Evolutionary conservation across 179 eudicot genomes (phyloP).

Genomic region (Silene vulgaris): DNA sequence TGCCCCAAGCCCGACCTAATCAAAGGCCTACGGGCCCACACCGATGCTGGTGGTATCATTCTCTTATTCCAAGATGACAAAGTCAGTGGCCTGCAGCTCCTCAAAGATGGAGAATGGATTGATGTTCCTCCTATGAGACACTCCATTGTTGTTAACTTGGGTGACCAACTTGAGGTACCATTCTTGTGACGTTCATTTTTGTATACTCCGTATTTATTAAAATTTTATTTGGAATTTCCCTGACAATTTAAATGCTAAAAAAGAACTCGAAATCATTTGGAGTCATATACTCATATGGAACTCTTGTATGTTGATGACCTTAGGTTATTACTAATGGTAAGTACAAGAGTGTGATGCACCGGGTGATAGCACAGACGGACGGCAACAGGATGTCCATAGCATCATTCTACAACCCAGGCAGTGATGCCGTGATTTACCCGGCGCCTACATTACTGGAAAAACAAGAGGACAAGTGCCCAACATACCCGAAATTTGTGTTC

Average conservation of each 20-base stretch:
- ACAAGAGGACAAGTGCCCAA: slow-evolving; percentile 21
- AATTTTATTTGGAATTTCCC: not conserved
- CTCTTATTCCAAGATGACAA: slow-evolving; percentile 73
- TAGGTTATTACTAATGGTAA: slow-evolving; percentile 80
- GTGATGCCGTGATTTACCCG: slow-evolving; percentile 66
- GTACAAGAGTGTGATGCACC: slow-evolving; percentile 69
- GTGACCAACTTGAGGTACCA: slow-evolving; percentile 81
- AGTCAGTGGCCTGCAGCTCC: slow-evolving; percentile 71
- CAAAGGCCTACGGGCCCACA: slow-evolving; percentile 80
- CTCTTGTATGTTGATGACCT: not conserved
- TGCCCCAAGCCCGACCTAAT: slow-evolving; percentile 70
- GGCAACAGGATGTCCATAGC: slow-evolving; percentile 76
- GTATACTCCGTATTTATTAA: not conserved
- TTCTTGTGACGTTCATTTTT: not conserved
- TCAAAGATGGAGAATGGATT: slow-evolving; percentile 67
- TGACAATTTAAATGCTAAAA: too few species aligned
- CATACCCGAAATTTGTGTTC: slow-evolving; percentile 63
- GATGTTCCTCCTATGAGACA: slow-evolving; percentile 79
- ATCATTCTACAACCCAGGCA: slow-evolving; percentile 72
- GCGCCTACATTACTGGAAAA: slow-evolving; percentile 42
- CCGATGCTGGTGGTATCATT: slow-evolving; percentile 78
- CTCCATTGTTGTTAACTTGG: slow-evolving; percentile 75
- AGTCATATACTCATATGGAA: too few species aligned
- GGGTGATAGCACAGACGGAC: slow-evolving; percentile 60
- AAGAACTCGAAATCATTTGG: too few species aligned